A percentile compares a stretch with the other conserved stretches of the same genome.
phyloP scores from a whole-genome alignment of 768 basidiomycete species.

The Fistulinella prunicolor region DNA sequence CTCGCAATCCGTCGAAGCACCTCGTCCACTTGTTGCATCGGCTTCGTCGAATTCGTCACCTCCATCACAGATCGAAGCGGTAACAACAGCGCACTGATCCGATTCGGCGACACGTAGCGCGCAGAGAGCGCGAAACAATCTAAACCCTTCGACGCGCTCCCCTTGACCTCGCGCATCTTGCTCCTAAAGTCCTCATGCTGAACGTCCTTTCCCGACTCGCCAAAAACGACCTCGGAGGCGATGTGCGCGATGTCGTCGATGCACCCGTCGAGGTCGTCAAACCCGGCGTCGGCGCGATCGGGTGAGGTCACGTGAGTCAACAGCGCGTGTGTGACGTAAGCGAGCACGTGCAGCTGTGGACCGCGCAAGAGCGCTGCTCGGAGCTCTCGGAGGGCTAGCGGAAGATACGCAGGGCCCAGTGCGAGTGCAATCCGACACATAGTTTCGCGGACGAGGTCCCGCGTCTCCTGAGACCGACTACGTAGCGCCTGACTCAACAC shows the following conservation, averaged over 20 bases:
- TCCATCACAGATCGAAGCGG: constrained; percentile 85
- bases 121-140: constrained; percentile 85
- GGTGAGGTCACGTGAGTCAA: constrained; percentile 75
- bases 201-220: constrained; percentile 88
- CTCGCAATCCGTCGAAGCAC: constrained; percentile 77
- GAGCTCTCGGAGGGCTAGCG: constrained; percentile 72
- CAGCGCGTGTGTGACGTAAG: constrained; percentile 78
- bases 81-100: constrained; percentile 70
- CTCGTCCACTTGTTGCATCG: constrained; percentile 85
- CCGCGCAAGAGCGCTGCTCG: constrained; percentile 84
- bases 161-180: constrained; percentile 87
- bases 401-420: constrained; percentile 73
- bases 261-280: constrained; percentile 68
- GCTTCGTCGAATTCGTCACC: constrained; percentile 75
- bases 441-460: constrained; percentile 82
- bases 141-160: constrained; percentile 77
- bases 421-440: constrained; percentile 73
- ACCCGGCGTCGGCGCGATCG: constrained; percentile 46
- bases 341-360: constrained; percentile 91
- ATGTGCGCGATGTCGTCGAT: constrained; percentile 78
- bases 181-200: constrained; percentile 90
- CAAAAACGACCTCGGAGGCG: constrained; percentile 88
- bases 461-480: constrained; percentile 90
- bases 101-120: constrained; percentile 69
- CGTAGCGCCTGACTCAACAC: constrained; percentile 85